A percentile compares a stretch with the other conserved stretches of the same genome.
Conservation (phyloP, 257 asterid genomes). For the Mentha longifolia region DNA sequence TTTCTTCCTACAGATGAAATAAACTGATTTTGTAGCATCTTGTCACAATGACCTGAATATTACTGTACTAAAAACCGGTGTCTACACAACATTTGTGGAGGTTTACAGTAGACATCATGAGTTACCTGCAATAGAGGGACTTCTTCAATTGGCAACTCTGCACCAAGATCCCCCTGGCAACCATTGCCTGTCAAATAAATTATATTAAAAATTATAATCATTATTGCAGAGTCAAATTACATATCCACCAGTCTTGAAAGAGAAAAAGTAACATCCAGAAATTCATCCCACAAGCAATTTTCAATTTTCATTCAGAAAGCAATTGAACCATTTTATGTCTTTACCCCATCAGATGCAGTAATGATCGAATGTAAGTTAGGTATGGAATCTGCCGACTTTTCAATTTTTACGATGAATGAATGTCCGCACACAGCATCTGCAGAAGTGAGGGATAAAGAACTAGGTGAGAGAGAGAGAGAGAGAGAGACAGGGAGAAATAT, state of each 20-base stretch:
- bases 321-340: slow-evolving; percentile 18
- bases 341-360: slow-evolving; percentile 98
- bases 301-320: slow-evolving; percentile 19
- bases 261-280: slow-evolving; percentile 6
- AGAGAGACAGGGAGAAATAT: not conserved
- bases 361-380: slow-evolving; percentile 88
- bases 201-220: slow-evolving; percentile 11
- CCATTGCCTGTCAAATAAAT: slow-evolving; percentile 76
- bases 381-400: slow-evolving; percentile 97
- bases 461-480: slow-evolving; percentile 8
- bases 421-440: slow-evolving; percentile 79
- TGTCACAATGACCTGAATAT: slow-evolving; percentile 21
- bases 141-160: slow-evolving; percentile 95
- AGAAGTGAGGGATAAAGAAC: slow-evolving; percentile 10
- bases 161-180: slow-evolving; percentile 99
- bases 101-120: not conserved
- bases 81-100: not conserved
- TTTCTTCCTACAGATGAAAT: slow-evolving; percentile 74
- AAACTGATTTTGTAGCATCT: slow-evolving; percentile 17
- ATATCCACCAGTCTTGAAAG: slow-evolving; percentile 14
- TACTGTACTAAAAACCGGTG: not conserved
- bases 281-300: not conserved
- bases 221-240: slow-evolving; percentile 16
- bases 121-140: slow-evolving; percentile 95
- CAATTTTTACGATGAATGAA: slow-evolving; percentile 91